Conservation (phyloP, 148 eudicot genomes). For the Gaultheria prostrata region DNA sequence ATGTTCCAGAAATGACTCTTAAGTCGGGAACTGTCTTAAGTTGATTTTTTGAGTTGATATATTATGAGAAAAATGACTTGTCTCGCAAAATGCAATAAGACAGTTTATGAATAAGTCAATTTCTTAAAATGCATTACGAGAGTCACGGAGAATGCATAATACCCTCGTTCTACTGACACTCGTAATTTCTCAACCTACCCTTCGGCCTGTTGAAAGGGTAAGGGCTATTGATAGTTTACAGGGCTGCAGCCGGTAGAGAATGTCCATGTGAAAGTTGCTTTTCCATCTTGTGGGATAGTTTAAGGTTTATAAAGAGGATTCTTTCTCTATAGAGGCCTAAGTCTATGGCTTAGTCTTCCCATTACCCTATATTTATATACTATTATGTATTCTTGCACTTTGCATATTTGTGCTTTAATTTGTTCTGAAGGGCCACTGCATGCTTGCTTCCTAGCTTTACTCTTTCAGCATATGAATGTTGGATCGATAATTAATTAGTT, state of each 20-base stretch:
- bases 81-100: too few species aligned
- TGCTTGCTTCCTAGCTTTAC: conserved; percentile 1
- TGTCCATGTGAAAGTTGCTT: conserved; percentile 17
- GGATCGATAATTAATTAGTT: background rate
- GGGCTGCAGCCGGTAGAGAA: background rate
- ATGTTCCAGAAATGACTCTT: too few species aligned
- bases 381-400: conserved; percentile 2
- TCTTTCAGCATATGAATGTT: conserved; percentile 6
- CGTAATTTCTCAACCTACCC: too few species aligned
- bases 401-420: conserved; percentile 9
- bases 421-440: conserved; percentile 16
- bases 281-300: background rate
- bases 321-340: conserved; percentile 15
- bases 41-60: too few species aligned
- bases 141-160: too few species aligned
- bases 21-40: too few species aligned
- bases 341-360: background rate
- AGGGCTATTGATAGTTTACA: background rate
- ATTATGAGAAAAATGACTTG: too few species aligned
- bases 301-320: conserved; percentile 20
- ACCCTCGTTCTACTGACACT: too few species aligned
- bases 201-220: too few species aligned
- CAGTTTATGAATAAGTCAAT: too few species aligned
- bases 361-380: background rate
- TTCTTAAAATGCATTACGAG: too few species aligned